A percentile compares a stretch with the other conserved stretches of the same genome.
Evolutionary conservation across 1,139 yeast species (phyloP).

Genomic region (Nadsonia commutata): DNA sequence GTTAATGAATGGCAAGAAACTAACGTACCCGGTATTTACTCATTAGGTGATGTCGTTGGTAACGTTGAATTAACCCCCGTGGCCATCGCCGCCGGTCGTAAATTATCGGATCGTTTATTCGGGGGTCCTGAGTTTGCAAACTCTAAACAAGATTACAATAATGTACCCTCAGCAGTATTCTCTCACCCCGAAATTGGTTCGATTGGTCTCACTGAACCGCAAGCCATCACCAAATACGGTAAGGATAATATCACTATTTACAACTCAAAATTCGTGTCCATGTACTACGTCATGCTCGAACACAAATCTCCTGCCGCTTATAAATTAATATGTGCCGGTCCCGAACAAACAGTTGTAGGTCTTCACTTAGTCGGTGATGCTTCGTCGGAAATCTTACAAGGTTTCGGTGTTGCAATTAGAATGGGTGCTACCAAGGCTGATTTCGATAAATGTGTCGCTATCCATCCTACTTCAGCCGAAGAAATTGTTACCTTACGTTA

Average conservation of each 20-base stretch:
- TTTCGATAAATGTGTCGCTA: slow-evolving; percentile 91
- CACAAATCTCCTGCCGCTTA: slow-evolving; percentile 72
- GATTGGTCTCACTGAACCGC: slow-evolving; percentile 68
- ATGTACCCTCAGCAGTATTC: slow-evolving; percentile 88
- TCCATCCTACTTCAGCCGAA: slow-evolving; percentile 97
- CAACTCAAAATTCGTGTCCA: slow-evolving; percentile 69
- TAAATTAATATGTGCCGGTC: slow-evolving; percentile 68
- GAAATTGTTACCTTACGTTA: slow-evolving; percentile 81
- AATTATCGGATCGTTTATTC: slow-evolving; percentile 76
- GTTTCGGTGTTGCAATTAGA: slow-evolving; percentile 93
- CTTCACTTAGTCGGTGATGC: slow-evolving; percentile 83
- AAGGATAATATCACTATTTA: slow-evolving; percentile 67
- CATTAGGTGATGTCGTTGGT: slow-evolving; percentile 90
- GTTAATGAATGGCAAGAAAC: slow-evolving; percentile 87
- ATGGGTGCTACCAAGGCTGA: slow-evolving; percentile 91
- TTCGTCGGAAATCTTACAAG: slow-evolving; percentile 88
- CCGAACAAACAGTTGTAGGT: slow-evolving; percentile 88
- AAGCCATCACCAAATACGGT: slow-evolving; percentile 70
- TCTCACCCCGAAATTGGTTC: slow-evolving; percentile 97
- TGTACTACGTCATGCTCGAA: slow-evolving; percentile 60
- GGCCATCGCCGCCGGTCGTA: slow-evolving; percentile 97
- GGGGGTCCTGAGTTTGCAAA: slow-evolving; percentile 57
- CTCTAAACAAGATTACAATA: slow-evolving; percentile 64
- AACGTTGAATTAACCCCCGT: slow-evolving; percentile 86
- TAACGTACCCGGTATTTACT: slow-evolving; percentile 51